Base-by-base conservation (phyloP, 169 alveolate genomes). In the Cryptosporidium ubiquitum region DNA sequence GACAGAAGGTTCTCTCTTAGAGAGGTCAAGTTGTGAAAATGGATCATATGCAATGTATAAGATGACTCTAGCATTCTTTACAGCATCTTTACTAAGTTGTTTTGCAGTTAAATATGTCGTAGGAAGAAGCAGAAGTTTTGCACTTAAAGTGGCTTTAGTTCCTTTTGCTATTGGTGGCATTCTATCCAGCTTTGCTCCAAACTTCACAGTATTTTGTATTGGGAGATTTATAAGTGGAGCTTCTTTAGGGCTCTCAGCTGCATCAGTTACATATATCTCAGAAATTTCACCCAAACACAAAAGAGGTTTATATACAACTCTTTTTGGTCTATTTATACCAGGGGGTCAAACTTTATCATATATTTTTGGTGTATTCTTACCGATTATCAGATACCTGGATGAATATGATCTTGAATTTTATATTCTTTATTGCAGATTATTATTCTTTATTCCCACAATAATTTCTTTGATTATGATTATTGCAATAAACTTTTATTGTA, bases 171-270 rank as follows among this genome's bases (percentile, higher is more conserved):
- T 79, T 37, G 89, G 89, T 12, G 89, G 89, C 7, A 18, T 79
- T 20, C 16, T 79, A 3, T 60, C 79, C 20, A 16, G 68, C 7
- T 79, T 79, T 39, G 58, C 89, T 1, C 26, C 73, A 3, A 79
- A 58, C n/a, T 79, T 79, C 26, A 23, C 16, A 5, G 37, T 64
- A 2, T 79, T 79, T 58, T 79, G 89, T 73, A 61, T 64, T 18
- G 89, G 89, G 3, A 79, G 89, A 26, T 79, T 79, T 51, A 79
- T 79, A 42, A 61, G 89, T 40, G 89, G 89, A 47, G 61, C 64
- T 29, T 44, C 79, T 33, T 55, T 79, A 3, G 89, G 89, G 3
- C 58, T 79, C 7, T 58, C 89, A 12, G 47, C 89, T n/a, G 89
- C 89, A 12, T 40, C 79, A 0, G 89, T 64, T 9, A 58, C 74